phyloP scores from a whole-genome alignment of 2,329 filamentous ascomycete genomes.

The Epichloe gansuensis region DNA sequence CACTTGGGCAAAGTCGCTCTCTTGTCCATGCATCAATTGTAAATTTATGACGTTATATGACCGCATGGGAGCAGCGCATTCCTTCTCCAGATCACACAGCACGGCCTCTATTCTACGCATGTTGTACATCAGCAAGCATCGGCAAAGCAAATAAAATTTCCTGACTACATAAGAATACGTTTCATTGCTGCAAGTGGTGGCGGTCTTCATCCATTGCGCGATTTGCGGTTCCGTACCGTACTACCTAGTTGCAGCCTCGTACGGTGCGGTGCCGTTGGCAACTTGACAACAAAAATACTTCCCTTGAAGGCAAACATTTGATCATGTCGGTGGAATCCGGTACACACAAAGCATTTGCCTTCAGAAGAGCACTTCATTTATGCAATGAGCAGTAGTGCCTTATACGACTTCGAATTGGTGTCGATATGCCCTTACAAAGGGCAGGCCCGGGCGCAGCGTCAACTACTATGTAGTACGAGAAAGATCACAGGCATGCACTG shows the following conservation, averaged over 20 bases:
- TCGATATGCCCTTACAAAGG: no score
- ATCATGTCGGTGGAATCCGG: neutral
- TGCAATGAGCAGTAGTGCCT: no score
- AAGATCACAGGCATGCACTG: no score
- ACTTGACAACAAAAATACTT: neutral
- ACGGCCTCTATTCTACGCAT: neutral
- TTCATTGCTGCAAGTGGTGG: neutral
- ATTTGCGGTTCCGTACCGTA: neutral
- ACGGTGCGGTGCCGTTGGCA: neutral
- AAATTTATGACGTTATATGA: neutral
- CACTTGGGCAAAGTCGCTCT: neutral
- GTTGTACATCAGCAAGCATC: neutral
- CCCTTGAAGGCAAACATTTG: no score
- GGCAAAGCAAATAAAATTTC: no score
- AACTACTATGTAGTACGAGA: no score
- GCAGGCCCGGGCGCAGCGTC: no score
- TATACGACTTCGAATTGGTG: no score
- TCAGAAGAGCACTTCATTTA: neutral
- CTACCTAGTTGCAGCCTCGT: neutral
- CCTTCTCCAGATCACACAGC: neutral
- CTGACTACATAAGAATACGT: no score
- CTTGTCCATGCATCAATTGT: neutral
- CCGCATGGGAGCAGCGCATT: neutral
- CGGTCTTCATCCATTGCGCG: neutral
- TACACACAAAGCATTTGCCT: neutral